Conservation (phyloP, 1,284 basidiomycete species). For the Sanguinoderma infundibulare region DNA sequence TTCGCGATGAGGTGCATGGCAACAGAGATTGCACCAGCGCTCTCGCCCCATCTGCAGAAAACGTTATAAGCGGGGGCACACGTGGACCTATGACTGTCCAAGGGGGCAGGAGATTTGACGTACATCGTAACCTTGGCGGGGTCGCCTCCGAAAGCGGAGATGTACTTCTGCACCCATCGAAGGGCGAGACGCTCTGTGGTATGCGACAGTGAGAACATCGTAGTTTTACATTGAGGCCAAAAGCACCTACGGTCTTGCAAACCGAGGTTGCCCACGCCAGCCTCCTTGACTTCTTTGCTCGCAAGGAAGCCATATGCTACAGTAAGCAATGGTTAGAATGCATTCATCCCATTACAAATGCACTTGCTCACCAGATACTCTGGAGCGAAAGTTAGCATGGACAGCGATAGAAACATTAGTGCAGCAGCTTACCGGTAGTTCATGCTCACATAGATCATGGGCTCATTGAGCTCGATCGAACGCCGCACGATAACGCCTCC, state of each 20-base stretch:
- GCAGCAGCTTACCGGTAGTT: conserved; percentile 19
- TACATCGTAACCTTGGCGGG: conserved; percentile 61
- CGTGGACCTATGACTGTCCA: too few species aligned
- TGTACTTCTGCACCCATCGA: conserved; percentile 58
- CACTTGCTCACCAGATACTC: conserved; percentile 6
- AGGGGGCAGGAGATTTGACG: conserved; percentile 17
- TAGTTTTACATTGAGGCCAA: neutral
- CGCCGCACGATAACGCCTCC: conserved; percentile 37
- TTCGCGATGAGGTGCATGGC: conserved; percentile 37
- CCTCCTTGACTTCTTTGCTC: conserved; percentile 51
- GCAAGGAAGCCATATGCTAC: conserved; percentile 23
- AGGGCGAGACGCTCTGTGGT: conserved; percentile 29
- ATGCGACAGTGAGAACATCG: neutral
- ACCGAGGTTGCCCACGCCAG: conserved; percentile 58
- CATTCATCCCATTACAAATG: neutral
- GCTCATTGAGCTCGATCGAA: conserved; percentile 41
- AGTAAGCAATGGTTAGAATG: neutral
- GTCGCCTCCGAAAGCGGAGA: conserved; percentile 66
- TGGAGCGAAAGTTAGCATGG: conserved; percentile 1
- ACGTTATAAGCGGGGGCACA: neutral
- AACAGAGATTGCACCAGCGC: conserved; percentile 45
- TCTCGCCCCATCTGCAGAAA: conserved; percentile 44
- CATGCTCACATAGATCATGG: conserved; percentile 26
- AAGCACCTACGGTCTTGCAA: conserved; percentile 51
- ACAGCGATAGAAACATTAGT: neutral